Percentiles rank a stretch among this genome's conserved stretches.
These are phyloP conservation scores for Crotalaria pallida DNA, from an alignment of 306 rosid species.

Conservation along the genomic window DNA sequence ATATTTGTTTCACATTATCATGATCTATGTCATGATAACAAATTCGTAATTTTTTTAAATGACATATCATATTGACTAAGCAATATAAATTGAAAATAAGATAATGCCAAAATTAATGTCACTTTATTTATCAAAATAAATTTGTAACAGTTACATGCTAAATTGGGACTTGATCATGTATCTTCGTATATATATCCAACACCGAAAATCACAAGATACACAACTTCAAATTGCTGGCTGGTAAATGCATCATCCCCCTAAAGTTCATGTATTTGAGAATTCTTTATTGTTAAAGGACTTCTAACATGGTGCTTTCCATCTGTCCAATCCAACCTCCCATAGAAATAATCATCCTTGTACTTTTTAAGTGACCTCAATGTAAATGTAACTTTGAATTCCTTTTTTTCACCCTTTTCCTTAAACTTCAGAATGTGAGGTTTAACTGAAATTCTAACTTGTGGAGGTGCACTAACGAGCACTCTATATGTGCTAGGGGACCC, in stretches of 20 bases:
- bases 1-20: no score
- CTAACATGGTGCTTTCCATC: slow-evolving; percentile 35
- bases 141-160: no score
- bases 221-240: neutral
- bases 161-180: no score
- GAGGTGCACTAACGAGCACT: slow-evolving; percentile 29
- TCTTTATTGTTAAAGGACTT: slow-evolving; percentile 33
- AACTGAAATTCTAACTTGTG: slow-evolving; percentile 23
- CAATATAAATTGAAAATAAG: no score
- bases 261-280: neutral
- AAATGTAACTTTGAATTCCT: slow-evolving; percentile 25
- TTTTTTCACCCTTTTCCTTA: slow-evolving; percentile 39
- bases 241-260: neutral
- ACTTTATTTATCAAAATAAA: no score
- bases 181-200: no score
- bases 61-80: no score
- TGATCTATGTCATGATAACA: no score
- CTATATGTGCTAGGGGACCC: slow-evolving; percentile 39
- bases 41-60: no score
- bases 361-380: neutral
- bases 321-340: slow-evolving; percentile 42
- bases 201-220: neutral
- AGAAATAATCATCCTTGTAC: neutral
- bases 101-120: no score
- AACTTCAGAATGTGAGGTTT: slow-evolving; percentile 35